Evolutionary conservation across 2,329 filamentous ascomycete genomes (phyloP).

Genomic region (Colletotrichum lini): DNA sequence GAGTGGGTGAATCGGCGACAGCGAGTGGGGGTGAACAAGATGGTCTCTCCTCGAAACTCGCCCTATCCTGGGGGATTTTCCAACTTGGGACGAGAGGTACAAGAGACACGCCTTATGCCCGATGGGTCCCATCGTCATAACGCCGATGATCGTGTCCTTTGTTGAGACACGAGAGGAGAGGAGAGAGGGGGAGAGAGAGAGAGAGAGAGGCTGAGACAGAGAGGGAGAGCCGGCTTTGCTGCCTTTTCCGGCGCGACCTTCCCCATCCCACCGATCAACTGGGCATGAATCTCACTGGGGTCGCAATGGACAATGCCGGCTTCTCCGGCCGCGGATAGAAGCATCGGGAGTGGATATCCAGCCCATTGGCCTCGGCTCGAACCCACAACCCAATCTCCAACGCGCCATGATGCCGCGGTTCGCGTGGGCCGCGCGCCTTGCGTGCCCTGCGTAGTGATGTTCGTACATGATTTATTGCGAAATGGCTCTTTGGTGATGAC

Average conservation of each 20-base stretch:
- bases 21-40: slow-evolving; percentile 25
- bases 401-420: slow-evolving; percentile 3
- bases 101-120: slow-evolving; percentile 19
- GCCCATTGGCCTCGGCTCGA: slow-evolving; percentile 27
- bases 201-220: no score
- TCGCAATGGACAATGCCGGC: background rate
- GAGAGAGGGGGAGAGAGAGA: no score
- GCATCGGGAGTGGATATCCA: slow-evolving; percentile 7
- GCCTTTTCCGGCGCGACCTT: slow-evolving; percentile 16
- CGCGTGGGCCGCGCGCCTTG: slow-evolving; percentile 8
- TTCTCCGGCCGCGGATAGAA: slow-evolving; percentile 8
- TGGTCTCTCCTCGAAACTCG: background rate
- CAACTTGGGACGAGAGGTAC: background rate
- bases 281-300: background rate
- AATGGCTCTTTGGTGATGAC: background rate
- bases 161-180: background rate
- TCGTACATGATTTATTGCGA: background rate
- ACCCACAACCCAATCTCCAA: background rate
- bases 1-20: slow-evolving; percentile 29
- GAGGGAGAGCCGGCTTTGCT: slow-evolving; percentile 12
- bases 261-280: background rate
- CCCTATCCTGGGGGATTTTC: background rate
- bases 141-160: slow-evolving; percentile 22
- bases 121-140: slow-evolving; percentile 28
- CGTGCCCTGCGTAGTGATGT: background rate